Evolutionary conservation across 2,329 filamentous ascomycete genomes (phyloP).

Genomic region (Capronia coronata): DNA sequence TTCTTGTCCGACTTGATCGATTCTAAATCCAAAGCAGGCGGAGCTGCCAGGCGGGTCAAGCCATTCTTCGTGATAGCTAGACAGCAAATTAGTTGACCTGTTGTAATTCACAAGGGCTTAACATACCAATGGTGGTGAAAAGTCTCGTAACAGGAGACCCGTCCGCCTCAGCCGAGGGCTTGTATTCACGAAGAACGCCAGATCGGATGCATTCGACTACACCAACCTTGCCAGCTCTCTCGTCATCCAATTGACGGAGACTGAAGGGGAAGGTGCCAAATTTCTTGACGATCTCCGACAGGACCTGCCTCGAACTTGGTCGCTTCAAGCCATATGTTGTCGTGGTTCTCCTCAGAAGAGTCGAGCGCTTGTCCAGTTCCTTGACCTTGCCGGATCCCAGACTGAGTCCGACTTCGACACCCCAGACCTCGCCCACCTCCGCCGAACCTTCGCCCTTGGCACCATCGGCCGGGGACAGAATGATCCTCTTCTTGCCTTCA

Average conservation of each 20-base stretch:
- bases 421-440: conserved; percentile 91
- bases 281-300: conserved; percentile 94
- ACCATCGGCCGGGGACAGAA: conserved; percentile 71
- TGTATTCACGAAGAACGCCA: conserved; percentile 90
- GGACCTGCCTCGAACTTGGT: conserved; percentile 81
- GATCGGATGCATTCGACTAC: conserved; percentile 93
- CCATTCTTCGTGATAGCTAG: conserved; percentile 96
- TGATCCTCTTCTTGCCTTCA: conserved; percentile 96
- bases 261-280: conserved; percentile 98
- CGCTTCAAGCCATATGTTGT: conserved; percentile 92
- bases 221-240: conserved; percentile 90
- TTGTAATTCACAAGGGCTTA: not conserved
- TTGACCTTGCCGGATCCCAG: conserved; percentile 92
- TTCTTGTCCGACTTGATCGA: conserved; percentile 96
- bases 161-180: conserved; percentile 92
- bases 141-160: conserved; percentile 74
- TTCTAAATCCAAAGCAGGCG: conserved; percentile 66
- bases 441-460: conserved; percentile 85
- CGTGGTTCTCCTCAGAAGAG: conserved; percentile 84
- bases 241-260: conserved; percentile 91
- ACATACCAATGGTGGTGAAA: conserved; percentile 87
- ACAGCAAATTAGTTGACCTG: not conserved
- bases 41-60: conserved; percentile 73
- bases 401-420: conserved; percentile 90
- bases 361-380: conserved; percentile 77